These are phyloP conservation scores for Chenopodium formosanum DNA, from an alignment of 148 eudicot species.

Conservation along the genomic window DNA sequence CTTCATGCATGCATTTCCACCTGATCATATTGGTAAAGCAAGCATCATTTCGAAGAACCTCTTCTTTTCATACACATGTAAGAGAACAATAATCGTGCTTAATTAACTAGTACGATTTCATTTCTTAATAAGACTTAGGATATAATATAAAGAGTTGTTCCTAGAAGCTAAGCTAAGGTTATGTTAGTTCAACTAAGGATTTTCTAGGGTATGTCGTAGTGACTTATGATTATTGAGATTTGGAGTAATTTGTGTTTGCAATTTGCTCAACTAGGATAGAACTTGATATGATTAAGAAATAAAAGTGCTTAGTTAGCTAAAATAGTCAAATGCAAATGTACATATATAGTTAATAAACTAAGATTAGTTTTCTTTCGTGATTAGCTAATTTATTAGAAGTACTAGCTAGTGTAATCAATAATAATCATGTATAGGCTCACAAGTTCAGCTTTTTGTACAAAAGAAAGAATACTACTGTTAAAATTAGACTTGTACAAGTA, in stretches of 20 bases:
- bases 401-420: not conserved
- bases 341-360: too few relatives aligned
- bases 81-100: constrained; percentile 3
- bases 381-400: too few relatives aligned
- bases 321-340: too few relatives aligned
- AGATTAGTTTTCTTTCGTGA: too few relatives aligned
- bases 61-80: constrained; percentile 11
- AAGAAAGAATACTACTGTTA: not conserved
- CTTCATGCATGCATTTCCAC: constrained; percentile 25
- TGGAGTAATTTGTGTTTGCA: too few relatives aligned
- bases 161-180: not conserved
- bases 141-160: not conserved
- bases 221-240: not conserved
- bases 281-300: too few relatives aligned
- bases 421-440: not conserved
- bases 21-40: constrained; percentile 2
- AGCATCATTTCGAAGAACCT: not conserved
- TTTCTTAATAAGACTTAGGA: too few relatives aligned
- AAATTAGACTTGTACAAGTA: not conserved
- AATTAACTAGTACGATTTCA: not conserved
- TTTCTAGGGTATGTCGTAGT: not conserved
- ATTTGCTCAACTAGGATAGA: too few relatives aligned
- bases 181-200: not conserved
- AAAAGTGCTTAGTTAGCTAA: too few relatives aligned
- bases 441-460: not conserved